Base-by-base conservation (phyloP, 228 moss, liverwort and hornwort species). In the Sphagnum magellanicum region DNA sequence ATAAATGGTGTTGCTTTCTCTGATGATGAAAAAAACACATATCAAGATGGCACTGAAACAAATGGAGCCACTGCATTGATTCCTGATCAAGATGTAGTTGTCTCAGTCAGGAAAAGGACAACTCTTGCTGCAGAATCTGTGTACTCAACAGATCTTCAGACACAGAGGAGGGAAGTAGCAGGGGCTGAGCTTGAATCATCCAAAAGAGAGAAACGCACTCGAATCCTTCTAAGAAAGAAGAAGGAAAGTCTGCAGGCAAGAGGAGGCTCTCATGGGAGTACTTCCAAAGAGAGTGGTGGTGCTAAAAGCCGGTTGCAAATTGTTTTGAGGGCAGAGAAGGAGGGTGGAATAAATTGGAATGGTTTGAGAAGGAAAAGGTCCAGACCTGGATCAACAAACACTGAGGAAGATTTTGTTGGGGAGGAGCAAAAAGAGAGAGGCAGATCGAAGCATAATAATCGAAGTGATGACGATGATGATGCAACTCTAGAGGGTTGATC, bases 301-400 rank as follows among this genome's bases (percentile, higher is more conserved):
- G 64, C 74, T 13, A 66, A 51, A 8, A 78, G 63, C 32, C 83
- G 78, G 74, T 51, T 83, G 65, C 77, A 70, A 81, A 68, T 80
- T 17, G 70, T 79, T 66, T 51, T 80, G 52, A 71, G 75, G 73
- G 68, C 53, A 74, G 87, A 86, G 46, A 74, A 81, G 62, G 75
- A 48, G 64, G 76, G 49, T 17, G 76, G 32, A 32, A 32, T 74
- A 60, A 90, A 87, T 48, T 95, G 95, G 95, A 92, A 95, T 77
- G 92, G 95, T 4, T 67, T 95, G 70, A 92, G 85, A 76, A 90
- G 95, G 61, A 95, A 91, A 78, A 79, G 95, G 62, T 95, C 95
- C n/a, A 85, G 83, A 70, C 92, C 79, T 11, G 83, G 80, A 71
- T 67, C 68, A 62, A 61, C 63, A 51, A 47, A 69, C 67, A 49